Base-by-base conservation (phyloP, 1,139 yeast species). In the Saccharomycopsis hybrid region DNA sequence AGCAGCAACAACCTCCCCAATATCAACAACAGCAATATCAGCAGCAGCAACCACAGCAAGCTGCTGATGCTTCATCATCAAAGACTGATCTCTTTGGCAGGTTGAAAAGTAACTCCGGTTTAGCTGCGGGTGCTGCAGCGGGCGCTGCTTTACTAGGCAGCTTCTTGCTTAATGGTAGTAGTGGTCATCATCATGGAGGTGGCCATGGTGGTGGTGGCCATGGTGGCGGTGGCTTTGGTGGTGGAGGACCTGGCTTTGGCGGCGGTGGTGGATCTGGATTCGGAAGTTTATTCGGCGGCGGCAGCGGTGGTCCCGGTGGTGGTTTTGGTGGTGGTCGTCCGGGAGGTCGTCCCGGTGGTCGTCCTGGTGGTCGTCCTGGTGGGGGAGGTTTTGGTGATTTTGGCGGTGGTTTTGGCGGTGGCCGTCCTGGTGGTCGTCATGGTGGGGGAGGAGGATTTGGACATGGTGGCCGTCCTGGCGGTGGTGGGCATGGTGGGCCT, bases 341-440 rank as follows among this genome's bases (percentile, higher is more conserved):
- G 18, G 13, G 43, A 40, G 13, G 43, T 27, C 30, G 43, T n/a
- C 35, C 35, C n/a, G 44, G 44, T 18, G 44, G 44, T 5, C 35
- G 44, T 5, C 13, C 30, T 8, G 44, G 36, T n/a, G 36, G 44
- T 8, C 44, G 13, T 28, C 44, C 11, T 28, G 35, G 13, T 41
- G 35, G 13, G 44, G 44, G 35, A 18, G 44, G 29, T 41, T 29
- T 31, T 32, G n/a, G 11, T 9, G 11, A 32, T 25, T 41, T 24
- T 24, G 18, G 13, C 8, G 13, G 18, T 11, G 36, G 30, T 13
- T 28, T 25, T 41, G 29, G 18, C 11, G 9, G 43, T 31, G 49
- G 50, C 11, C 36, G 47, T 11, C 50, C 56, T 3, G 47, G 51
- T 11, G 52, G 55, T 9, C 44, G 54, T 30, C 35, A 47, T 2